These are phyloP conservation scores for Russula olivacea DNA, from an alignment of 768 basidiomycete species.

Conservation along the genomic window DNA sequence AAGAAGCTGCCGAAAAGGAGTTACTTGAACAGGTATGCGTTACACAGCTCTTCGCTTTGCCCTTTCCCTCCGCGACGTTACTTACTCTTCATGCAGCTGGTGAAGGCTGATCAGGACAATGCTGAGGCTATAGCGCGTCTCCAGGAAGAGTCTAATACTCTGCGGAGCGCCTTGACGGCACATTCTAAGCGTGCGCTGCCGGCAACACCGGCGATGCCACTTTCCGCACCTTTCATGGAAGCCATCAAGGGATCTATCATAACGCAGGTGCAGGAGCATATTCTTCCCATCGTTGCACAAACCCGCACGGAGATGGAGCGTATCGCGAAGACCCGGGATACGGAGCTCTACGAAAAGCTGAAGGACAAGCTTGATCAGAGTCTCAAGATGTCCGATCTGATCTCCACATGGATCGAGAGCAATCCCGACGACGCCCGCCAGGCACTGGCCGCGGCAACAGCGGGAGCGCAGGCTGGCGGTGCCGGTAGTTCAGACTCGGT, in stretches of 20 bases:
- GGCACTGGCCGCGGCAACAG: background rate
- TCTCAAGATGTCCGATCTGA: constrained; percentile 11
- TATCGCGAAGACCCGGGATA: constrained; percentile 5
- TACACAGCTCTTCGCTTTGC: too few species aligned
- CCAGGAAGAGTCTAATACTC: background rate
- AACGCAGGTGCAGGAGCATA: constrained; percentile 8
- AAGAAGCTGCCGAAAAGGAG: constrained; percentile 24
- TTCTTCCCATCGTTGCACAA: constrained; percentile 8
- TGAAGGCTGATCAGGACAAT: constrained; percentile 14
- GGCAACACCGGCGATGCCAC: background rate
- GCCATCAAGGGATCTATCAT: constrained; percentile 8
- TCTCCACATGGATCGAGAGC: constrained; percentile 15
- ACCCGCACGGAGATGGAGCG: constrained; percentile 6
- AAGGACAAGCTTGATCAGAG: constrained; percentile 13
- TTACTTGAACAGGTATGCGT: constrained; percentile 27
- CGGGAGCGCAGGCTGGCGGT: background rate
- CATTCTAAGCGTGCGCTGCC: background rate
- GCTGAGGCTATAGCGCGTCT: constrained; percentile 11
- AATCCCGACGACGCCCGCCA: constrained; percentile 10
- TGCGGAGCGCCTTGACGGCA: constrained; percentile 12
- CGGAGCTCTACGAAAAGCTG: constrained; percentile 19
- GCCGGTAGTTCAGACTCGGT: background rate
- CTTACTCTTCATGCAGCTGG: constrained; percentile 12
- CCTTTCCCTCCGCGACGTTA: background rate
- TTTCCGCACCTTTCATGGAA: constrained; percentile 6